phyloP scores from a whole-genome alignment of 1,284 basidiomycete genomes.

The Austropuccinia psidii region DNA sequence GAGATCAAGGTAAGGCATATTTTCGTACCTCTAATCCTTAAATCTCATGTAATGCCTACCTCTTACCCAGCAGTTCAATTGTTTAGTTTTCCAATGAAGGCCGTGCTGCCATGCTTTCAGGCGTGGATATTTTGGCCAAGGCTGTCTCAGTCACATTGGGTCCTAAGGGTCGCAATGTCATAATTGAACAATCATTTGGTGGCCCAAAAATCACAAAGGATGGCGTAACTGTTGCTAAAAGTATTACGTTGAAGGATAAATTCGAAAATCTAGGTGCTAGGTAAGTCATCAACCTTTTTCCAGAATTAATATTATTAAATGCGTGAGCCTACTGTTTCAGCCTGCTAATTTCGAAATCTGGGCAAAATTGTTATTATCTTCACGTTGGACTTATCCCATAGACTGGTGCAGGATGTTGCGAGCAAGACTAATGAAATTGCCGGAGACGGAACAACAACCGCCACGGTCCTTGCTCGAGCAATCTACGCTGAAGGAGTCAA shows the following conservation, averaged over 20 bases:
- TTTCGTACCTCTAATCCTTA: background rate
- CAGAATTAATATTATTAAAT: too few relatives aligned
- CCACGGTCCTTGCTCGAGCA: constrained; percentile 89
- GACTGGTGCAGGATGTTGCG: constrained; percentile 40
- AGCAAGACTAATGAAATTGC: constrained; percentile 86
- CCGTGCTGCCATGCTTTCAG: constrained; percentile 83
- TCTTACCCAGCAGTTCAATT: constrained; percentile 61
- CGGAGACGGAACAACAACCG: constrained; percentile 96
- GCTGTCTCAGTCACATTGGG: constrained; percentile 91
- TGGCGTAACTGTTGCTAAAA: constrained; percentile 96
- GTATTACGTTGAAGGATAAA: constrained; percentile 90
- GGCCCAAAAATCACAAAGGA: constrained; percentile 71
- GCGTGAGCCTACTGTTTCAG: too few relatives aligned
- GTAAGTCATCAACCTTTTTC: constrained; percentile 51
- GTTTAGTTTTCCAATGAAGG: constrained; percentile 94
- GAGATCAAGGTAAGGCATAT: constrained; percentile 38
- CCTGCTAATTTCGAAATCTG: too few relatives aligned
- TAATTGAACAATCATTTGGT: constrained; percentile 96
- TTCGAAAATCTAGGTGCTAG: constrained; percentile 98
- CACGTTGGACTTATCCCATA: too few relatives aligned
- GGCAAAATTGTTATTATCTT: too few relatives aligned
- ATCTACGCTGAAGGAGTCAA: constrained; percentile 99
- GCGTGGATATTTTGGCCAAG: constrained; percentile 92
- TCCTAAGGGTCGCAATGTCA: constrained; percentile 96
- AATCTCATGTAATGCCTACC: background rate